phyloP scores from a whole-genome alignment of 208 protist genomes.

The Trypanosoma grayi region DNA sequence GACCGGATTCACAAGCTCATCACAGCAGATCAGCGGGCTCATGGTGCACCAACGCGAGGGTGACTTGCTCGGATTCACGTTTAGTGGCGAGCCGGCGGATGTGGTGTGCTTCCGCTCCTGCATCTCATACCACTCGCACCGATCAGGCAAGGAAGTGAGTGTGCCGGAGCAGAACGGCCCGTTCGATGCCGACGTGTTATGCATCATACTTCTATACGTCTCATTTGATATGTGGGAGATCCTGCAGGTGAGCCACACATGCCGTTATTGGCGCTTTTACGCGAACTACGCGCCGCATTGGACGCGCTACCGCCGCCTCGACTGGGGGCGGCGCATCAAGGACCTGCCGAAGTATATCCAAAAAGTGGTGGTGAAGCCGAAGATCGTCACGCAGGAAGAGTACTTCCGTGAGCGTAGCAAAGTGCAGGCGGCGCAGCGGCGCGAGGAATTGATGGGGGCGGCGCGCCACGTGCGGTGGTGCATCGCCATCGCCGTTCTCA shows the following conservation, averaged over 20 bases:
- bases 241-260: slow-evolving; percentile 55
- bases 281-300: slow-evolving; percentile 80
- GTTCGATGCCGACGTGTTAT: slow-evolving; percentile 69
- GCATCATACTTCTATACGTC: slow-evolving; percentile 71
- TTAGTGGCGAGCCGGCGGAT: slow-evolving; percentile 56
- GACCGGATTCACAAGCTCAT: slow-evolving; percentile 30
- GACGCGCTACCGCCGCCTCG: slow-evolving; percentile 64
- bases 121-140: slow-evolving; percentile 43
- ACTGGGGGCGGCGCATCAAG: slow-evolving; percentile 45
- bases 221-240: slow-evolving; percentile 54
- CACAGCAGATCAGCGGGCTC: slow-evolving; percentile 26
- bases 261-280: slow-evolving; percentile 79
- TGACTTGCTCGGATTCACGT: slow-evolving; percentile 54
- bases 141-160: slow-evolving; percentile 10
- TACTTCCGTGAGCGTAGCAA: slow-evolving; percentile 62
- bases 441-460: slow-evolving; percentile 45
- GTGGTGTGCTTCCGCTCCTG: slow-evolving; percentile 78
- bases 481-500: slow-evolving; percentile 65
- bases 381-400: slow-evolving; percentile 78
- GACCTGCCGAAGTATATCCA: slow-evolving; percentile 65
- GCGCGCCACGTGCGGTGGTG: slow-evolving; percentile 72
- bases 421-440: slow-evolving; percentile 53
- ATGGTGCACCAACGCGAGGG: slow-evolving; percentile 37
- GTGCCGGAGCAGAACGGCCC: slow-evolving; percentile 60
- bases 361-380: slow-evolving; percentile 61